phyloP scores from a whole-genome alignment of 257 asterid genomes.

The Craterostigma plantagineum region DNA sequence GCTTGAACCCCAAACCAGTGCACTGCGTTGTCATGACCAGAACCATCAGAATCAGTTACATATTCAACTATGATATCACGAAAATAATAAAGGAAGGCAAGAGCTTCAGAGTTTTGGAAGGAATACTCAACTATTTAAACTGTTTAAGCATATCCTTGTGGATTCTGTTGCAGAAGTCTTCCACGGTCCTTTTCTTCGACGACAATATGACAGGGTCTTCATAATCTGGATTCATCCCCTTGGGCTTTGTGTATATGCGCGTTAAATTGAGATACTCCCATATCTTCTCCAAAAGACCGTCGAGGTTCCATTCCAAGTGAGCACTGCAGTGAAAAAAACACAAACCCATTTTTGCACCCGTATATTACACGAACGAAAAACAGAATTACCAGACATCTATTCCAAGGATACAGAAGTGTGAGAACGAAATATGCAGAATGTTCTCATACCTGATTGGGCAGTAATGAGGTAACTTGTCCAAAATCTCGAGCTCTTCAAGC shows the following conservation, averaged over 20 bases:
- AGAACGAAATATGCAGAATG: not conserved
- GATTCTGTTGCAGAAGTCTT: slow-evolving; percentile 80
- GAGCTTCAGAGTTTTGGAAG: slow-evolving; percentile 1
- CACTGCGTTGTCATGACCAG: slow-evolving; percentile 29
- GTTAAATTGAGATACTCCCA: slow-evolving; percentile 93
- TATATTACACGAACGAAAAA: too few species aligned
- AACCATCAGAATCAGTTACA: slow-evolving; percentile 1
- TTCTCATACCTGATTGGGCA: slow-evolving; percentile 73
- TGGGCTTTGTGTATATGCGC: slow-evolving; percentile 96
- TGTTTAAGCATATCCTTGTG: slow-evolving; percentile 97
- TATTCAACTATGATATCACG: too few species aligned
- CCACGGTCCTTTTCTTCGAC: slow-evolving; percentile 71
- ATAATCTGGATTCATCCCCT: slow-evolving; percentile 98
- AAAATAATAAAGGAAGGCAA: not conserved
- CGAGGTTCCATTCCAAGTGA: slow-evolving; percentile 97
- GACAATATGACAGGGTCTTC: slow-evolving; percentile 95
- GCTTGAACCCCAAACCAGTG: slow-evolving; percentile 98
- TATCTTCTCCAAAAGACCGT: slow-evolving; percentile 81
- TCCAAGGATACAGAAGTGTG: too few species aligned
- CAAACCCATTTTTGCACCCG: too few species aligned
- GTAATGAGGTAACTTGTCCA: slow-evolving; percentile 95
- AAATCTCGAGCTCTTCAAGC: slow-evolving; percentile 88
- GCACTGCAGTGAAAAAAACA: slow-evolving; percentile 43
- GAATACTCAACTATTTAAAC: slow-evolving; percentile 41
- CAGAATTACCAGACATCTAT: too few species aligned